Percentiles rank a stretch among this genome's conserved stretches.
Conservation (phyloP, 306 rosid species). For the Prunus fruticosa region DNA sequence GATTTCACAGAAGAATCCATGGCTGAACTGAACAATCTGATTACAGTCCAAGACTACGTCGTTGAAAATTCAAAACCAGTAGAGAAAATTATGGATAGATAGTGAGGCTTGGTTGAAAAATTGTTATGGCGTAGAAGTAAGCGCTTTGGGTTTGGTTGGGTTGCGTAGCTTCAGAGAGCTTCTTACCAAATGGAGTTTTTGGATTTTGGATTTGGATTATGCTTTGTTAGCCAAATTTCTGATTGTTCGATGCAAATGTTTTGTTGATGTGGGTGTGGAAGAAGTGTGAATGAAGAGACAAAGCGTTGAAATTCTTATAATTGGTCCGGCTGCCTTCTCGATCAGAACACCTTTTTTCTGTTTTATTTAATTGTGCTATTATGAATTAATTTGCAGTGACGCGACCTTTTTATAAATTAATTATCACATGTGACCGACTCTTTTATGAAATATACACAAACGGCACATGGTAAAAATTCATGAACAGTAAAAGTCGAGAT, state of each 20-base stretch:
- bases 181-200: neutral
- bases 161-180: neutral
- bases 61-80: neutral
- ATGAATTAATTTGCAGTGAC: too few species aligned
- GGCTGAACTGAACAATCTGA: neutral
- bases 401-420: too few species aligned
- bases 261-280: neutral
- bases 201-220: neutral
- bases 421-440: too few species aligned
- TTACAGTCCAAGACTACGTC: neutral
- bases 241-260: neutral
- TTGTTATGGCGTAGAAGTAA: neutral
- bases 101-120: neutral
- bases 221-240: neutral
- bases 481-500: too few species aligned
- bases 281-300: neutral
- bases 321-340: neutral
- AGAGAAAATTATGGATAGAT: neutral
- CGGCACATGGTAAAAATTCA: neutral
- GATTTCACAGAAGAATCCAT: conserved; percentile 34
- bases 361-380: neutral
- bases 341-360: neutral
- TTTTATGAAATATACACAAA: neutral
- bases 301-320: neutral
- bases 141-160: neutral